Conservation (phyloP, 257 asterid species). For the Solanum pinnatisectum region DNA sequence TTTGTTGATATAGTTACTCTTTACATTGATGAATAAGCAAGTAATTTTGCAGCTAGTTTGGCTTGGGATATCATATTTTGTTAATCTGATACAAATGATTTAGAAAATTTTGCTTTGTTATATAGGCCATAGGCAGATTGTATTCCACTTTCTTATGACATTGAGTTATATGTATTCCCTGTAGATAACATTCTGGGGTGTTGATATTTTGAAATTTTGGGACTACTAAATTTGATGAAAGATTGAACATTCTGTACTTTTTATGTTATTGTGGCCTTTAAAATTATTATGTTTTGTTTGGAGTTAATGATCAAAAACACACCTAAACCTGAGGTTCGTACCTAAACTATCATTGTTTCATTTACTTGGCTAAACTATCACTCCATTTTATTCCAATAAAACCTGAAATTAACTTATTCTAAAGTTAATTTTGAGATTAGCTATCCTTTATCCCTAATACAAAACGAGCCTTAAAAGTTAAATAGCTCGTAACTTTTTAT, state of each 20-base stretch:
- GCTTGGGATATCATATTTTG: background rate
- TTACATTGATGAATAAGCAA: background rate
- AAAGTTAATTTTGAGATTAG: too few relatives aligned
- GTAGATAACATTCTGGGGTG: background rate
- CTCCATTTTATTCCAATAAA: background rate
- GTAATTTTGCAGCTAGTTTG: background rate
- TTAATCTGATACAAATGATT: background rate
- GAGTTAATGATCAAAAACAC: background rate
- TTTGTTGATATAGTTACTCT: constrained; percentile 1
- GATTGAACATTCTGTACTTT: background rate
- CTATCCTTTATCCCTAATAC: too few relatives aligned
- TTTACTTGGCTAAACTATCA: background rate
- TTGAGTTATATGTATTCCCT: background rate
- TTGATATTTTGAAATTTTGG: background rate
- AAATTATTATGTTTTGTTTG: background rate
- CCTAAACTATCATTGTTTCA: too few relatives aligned
- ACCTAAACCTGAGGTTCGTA: too few relatives aligned
- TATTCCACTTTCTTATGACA: background rate
- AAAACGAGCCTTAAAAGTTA: too few relatives aligned
- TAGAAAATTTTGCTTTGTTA: background rate
- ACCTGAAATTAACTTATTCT: too few relatives aligned
- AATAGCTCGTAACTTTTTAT: too few relatives aligned
- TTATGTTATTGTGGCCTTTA: background rate
- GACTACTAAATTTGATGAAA: background rate
- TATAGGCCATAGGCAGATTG: background rate